Evolutionary conservation across 768 basidiomycete species (phyloP).

Genomic region (Butyriboletus loyo): DNA sequence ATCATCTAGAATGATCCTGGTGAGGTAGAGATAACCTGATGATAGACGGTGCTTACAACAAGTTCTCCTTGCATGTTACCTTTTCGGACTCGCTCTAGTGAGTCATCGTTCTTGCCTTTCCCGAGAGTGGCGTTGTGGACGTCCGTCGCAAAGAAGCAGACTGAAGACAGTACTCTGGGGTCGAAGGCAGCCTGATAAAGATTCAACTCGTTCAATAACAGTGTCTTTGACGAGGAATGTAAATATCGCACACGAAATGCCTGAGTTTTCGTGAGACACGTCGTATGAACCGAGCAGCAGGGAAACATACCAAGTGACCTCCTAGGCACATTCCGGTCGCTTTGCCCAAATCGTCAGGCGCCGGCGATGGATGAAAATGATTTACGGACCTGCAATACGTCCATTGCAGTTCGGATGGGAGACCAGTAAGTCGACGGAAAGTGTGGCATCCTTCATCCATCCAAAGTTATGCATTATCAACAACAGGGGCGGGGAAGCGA

Average conservation of each 20-base stretch:
- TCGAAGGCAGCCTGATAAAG: constrained; percentile 79
- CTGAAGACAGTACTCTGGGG: constrained; percentile 71
- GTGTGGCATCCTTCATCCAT: constrained; percentile 62
- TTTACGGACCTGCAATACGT: constrained; percentile 69
- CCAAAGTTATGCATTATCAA: constrained; percentile 1
- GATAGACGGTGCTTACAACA: constrained; percentile 49
- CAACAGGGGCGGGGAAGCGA: neutral
- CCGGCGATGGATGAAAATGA: neutral
- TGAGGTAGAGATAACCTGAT: neutral
- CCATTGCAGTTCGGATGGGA: constrained; percentile 85
- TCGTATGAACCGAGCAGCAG: neutral
- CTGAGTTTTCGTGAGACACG: constrained; percentile 26
- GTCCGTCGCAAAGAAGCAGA: constrained; percentile 96
- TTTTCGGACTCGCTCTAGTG: constrained; percentile 65
- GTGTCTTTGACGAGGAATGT: neutral
- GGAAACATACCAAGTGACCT: constrained; percentile 68
- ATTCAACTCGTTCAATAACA: neutral
- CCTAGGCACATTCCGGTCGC: constrained; percentile 92
- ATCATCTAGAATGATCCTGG: constrained; percentile 64
- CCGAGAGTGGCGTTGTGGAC: constrained; percentile 87
- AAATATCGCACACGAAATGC: constrained; percentile 46
- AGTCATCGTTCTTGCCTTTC: constrained; percentile 79
- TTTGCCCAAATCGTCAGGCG: constrained; percentile 24
- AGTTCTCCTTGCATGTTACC: constrained; percentile 88
- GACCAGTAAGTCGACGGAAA: constrained; percentile 71